Conservation (phyloP, 2,329 filamentous ascomycete species). For the Dothideomycetes sp. region DNA sequence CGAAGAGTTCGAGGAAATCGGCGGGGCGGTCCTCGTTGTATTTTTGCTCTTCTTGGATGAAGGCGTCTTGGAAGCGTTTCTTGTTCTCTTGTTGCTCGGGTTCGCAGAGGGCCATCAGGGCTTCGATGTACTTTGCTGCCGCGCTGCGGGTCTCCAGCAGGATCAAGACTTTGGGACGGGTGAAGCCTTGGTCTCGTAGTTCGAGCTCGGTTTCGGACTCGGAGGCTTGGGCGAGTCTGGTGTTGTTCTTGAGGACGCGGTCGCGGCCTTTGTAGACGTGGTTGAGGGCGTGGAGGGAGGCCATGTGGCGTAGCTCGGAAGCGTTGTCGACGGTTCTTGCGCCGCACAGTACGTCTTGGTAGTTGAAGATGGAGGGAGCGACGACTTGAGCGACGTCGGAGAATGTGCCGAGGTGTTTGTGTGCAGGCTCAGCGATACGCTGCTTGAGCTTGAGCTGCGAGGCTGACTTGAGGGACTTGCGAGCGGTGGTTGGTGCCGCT, state of each 20-base stretch:
- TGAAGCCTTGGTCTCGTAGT: constrained; percentile 88
- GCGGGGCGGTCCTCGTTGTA: constrained; percentile 62
- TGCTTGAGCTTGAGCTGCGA: constrained; percentile 57
- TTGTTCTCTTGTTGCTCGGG: constrained; percentile 93
- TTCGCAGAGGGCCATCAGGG: constrained; percentile 64
- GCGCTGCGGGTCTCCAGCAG: constrained; percentile 82
- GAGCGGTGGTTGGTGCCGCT: neutral
- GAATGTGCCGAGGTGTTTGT: constrained; percentile 48
- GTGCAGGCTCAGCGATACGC: constrained; percentile 50
- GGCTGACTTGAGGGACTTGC: constrained; percentile 13
- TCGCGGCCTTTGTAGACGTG: constrained; percentile 92
- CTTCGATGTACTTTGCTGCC: constrained; percentile 68
- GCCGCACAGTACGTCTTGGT: constrained; percentile 71
- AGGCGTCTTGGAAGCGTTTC: constrained; percentile 81
- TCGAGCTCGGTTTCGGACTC: constrained; percentile 56
- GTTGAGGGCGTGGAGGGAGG: constrained; percentile 78
- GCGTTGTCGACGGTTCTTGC: constrained; percentile 62
- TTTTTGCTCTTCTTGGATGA: constrained; percentile 58
- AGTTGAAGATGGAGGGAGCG: constrained; percentile 66
- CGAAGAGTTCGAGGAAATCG: constrained; percentile 83
- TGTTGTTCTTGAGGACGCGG: constrained; percentile 84
- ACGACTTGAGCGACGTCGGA: constrained; percentile 55
- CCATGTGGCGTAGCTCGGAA: constrained; percentile 57
- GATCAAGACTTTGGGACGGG: constrained; percentile 84
- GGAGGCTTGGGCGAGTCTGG: constrained; percentile 60